These are phyloP conservation scores for Septoria petroselini DNA, from an alignment of 2,329 filamentous ascomycete genomes.

Conservation along the genomic window DNA sequence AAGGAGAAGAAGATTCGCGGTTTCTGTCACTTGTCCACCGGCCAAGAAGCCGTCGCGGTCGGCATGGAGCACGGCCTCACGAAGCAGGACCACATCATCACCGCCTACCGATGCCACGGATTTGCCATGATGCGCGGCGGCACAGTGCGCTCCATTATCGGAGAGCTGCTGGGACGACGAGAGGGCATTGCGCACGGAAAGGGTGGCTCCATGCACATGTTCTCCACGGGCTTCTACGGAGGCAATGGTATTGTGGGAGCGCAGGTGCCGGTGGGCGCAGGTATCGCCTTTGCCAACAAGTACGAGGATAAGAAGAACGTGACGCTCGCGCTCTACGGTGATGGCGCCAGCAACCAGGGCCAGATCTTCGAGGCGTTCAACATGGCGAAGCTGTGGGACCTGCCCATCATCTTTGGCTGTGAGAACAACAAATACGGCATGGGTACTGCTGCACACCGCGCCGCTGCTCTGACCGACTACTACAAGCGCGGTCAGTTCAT, in stretches of 20 bases:
- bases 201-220: constrained; percentile 99
- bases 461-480: constrained; percentile 96
- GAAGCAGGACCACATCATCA: constrained; percentile 91
- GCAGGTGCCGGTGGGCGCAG: constrained; percentile 94
- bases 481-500: constrained; percentile 99
- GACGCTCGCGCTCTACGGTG: constrained; percentile 88
- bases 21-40: constrained; percentile 98
- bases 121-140: constrained; percentile 96
- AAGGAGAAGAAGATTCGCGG: constrained; percentile 99
- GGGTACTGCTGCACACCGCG: constrained; percentile 92
- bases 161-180: constrained; percentile 89
- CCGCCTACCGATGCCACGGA: constrained; percentile 97
- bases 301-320: constrained; percentile 85
- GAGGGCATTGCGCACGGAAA: constrained; percentile 98
- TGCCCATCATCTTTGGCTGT: constrained; percentile 93
- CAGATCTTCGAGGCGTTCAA: constrained; percentile 99
- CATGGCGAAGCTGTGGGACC: constrained; percentile 99
- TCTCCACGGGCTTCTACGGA: constrained; percentile 94
- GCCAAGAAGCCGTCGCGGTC: constrained; percentile 94
- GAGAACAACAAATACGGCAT: constrained; percentile 99
- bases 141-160: constrained; percentile 86
- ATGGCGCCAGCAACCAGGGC: constrained; percentile 97
- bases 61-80: constrained; percentile 96
- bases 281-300: constrained; percentile 94
- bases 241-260: constrained; percentile 99